Evolutionary conservation across 2,329 filamentous ascomycete species (phyloP).

Genomic region (Cladophialophora yegresii): DNA sequence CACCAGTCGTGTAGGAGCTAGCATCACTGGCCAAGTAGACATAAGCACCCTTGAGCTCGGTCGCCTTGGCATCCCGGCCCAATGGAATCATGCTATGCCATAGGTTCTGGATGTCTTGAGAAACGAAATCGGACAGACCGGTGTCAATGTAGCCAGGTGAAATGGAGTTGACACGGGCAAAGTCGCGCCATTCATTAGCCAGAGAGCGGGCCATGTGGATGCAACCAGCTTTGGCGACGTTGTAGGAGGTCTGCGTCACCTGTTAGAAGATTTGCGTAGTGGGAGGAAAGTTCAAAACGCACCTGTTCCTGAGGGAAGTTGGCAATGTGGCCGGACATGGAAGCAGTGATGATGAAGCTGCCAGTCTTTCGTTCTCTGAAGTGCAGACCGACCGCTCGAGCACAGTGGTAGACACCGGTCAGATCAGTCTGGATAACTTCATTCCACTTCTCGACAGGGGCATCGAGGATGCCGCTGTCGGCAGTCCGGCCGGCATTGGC

Average conservation of each 20-base stretch:
- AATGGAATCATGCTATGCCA: constrained; percentile 64
- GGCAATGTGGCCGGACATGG: constrained; percentile 59
- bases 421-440: constrained; percentile 83
- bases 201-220: constrained; percentile 65
- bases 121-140: constrained; percentile 64
- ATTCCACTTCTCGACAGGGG: constrained; percentile 70
- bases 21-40: constrained; percentile 54
- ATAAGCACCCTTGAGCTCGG: constrained; percentile 64
- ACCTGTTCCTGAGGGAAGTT: constrained; percentile 64
- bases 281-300: constrained; percentile 38
- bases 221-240: constrained; percentile 66
- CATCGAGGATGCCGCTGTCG: constrained; percentile 67
- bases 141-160: constrained; percentile 71
- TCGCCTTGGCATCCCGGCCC: constrained; percentile 63
- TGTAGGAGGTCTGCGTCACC: constrained; percentile 56
- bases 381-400: constrained; percentile 82
- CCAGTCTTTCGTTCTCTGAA: constrained; percentile 67
- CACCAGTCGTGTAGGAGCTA: constrained; percentile 54
- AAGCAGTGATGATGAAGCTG: constrained; percentile 67
- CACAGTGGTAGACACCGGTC: constrained; percentile 82
- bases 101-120: constrained; percentile 58
- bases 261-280: background rate
- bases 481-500: constrained; percentile 72
- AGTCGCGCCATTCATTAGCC: constrained; percentile 70
- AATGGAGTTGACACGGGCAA: constrained; percentile 68